Base-by-base conservation (phyloP, 106 monocot genomes). In the Xerophyta viscosa region DNA sequence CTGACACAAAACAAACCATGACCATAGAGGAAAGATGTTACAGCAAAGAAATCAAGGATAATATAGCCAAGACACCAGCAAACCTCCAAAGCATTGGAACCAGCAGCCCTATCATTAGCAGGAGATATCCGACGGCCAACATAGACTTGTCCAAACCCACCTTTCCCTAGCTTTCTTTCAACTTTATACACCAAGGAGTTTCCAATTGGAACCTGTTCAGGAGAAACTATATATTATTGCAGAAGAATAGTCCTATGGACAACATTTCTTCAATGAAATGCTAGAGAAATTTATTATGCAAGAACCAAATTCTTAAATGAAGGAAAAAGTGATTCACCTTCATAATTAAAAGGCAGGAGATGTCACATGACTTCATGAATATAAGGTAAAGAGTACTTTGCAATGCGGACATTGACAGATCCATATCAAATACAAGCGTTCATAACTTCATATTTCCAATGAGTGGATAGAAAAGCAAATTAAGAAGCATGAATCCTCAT, bases 61-160 rank as follows among this genome's bases (percentile, higher is more conserved):
- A 46, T 20, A 20, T 19, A 6, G 33, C 33, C 33, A 33, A 52
- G 19, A 19, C 21, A 42, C 2, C 26, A 41, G 2, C 28, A 43
- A 44, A 84, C 89, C 84, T 84, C 89, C 30, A 71, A 26, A 66
- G 84, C 71, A 68, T 57, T 69, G 10, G 65, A 20, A 61, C 64
- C 79, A 45, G 52, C 31, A 41, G 41, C 36, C 29, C 70, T 62
- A 52, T 74, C 70, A 61, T 51, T 63, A 63, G 47, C 17, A 43
- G 66, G 42, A 14, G 80, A 66, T 46, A 80, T 66, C 19, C 85
- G 79, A 4, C 76, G 71, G 17, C 85, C 85, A 63, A 80, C 76
- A 60, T 80, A 86, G 9, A 86, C 85, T 80, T 86, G 85, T 45
- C 85, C 85, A 77, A 86, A 86, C 54, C 85, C 85, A 66, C 85